phyloP scores from a whole-genome alignment of 768 basidiomycete genomes.

The Calocera cornea region DNA sequence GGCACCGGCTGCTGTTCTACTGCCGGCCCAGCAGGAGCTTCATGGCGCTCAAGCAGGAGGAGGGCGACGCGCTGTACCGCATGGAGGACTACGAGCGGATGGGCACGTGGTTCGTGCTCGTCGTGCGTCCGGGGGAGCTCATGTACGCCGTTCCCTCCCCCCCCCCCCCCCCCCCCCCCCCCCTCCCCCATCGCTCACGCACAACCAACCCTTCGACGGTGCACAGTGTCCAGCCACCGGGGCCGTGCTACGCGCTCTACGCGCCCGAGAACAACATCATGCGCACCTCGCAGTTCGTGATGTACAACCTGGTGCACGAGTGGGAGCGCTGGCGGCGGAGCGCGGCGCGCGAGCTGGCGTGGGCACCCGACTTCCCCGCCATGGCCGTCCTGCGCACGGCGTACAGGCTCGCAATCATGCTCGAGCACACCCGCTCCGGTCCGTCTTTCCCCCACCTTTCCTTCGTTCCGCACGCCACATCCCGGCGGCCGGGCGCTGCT shows the following conservation, averaged over 20 bases:
- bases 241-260: neutral
- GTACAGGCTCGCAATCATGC: neutral
- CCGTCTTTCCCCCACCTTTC: neutral
- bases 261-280: neutral
- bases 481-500: no score
- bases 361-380: neutral
- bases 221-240: neutral
- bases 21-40: neutral
- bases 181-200: neutral
- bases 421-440: neutral
- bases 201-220: no score
- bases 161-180: neutral
- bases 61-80: neutral
- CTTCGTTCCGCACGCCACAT: neutral
- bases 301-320: neutral
- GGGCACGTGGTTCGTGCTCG: neutral
- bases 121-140: neutral
- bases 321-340: neutral
- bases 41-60: neutral
- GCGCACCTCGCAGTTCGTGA: neutral
- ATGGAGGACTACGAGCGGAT: slow-evolving; percentile 1
- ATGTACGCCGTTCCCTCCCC: neutral
- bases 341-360: neutral
- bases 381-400: neutral
- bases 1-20: neutral